phyloP scores from a whole-genome alignment of 1,284 basidiomycete genomes.

The Sporisorium exsertum region DNA sequence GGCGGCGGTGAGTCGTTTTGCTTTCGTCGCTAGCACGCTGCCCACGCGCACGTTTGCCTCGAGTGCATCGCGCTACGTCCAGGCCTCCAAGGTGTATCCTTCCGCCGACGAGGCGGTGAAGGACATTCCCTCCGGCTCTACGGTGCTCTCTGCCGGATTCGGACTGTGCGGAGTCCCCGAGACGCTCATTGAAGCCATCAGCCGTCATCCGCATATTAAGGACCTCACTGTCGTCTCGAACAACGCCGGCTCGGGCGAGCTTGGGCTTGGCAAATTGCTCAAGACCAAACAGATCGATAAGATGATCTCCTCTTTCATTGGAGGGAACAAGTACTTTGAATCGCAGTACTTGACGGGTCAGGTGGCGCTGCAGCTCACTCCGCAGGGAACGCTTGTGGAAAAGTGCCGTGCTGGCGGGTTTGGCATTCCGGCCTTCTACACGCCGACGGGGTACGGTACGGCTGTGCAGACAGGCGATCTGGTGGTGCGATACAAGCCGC shows the following conservation, averaged over 20 bases:
- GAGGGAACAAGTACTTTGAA: conserved; percentile 67
- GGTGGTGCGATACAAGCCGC: conserved; percentile 66
- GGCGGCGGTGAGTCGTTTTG: conserved; percentile 9
- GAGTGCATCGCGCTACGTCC: conserved; percentile 2
- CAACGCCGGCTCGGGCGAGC: conserved; percentile 66
- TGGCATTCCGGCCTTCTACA: conserved; percentile 96
- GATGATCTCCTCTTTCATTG: conserved; percentile 67
- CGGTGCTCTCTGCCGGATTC: conserved; percentile 64
- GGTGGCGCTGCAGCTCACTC: conserved; percentile 62
- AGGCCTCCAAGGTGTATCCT: conserved; percentile 49
- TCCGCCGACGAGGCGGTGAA: conserved; percentile 62
- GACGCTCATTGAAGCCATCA: conserved; percentile 64
- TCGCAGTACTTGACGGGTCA: conserved; percentile 63
- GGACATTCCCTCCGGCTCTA: conserved; percentile 60
- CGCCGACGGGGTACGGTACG: conserved; percentile 80
- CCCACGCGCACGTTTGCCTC: conserved; percentile 36
- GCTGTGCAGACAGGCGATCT: conserved; percentile 70
- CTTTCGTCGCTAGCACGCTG: conserved; percentile 18
- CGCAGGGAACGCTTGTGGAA: conserved; percentile 80
- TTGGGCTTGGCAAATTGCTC: conserved; percentile 63
- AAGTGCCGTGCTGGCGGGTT: conserved; percentile 90
- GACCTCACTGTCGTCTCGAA: conserved; percentile 64
- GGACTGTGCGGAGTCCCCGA: conserved; percentile 68
- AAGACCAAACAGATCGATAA: conserved; percentile 54
- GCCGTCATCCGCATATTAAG: conserved; percentile 51